Evolutionary conservation across 1,284 basidiomycete genomes (phyloP), one percentile per base, ranked within the genome.

Genomic region (Ustilago shanxiensis): DNA sequence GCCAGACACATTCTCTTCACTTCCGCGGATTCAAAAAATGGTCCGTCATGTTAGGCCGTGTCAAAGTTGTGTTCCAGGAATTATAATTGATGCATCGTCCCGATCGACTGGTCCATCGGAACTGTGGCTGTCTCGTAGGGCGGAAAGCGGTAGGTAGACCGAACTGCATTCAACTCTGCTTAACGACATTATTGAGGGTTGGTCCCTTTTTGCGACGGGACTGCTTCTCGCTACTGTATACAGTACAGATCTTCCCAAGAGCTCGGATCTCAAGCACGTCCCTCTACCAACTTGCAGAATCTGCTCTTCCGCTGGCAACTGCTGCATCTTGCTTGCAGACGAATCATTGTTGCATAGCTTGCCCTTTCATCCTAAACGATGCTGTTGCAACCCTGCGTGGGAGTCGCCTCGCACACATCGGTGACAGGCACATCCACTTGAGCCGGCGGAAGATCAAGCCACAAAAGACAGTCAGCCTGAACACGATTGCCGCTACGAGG

Each of bases 141-240:
- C 13, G 14, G 24, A 49, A 49, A 49, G 47, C 22, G 28, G 24
- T 13, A 11, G 5, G 44, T 20, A 22, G 44, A n/a, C 11, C 16
- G 8, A 45, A 37, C 35, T 37, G 35, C 35, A 37, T 7, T 16
- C 8, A 45, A 20, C 18, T 22, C 49, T n/a, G n/a, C n/a, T n/a
- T n/a, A n/a, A n/a, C n/a, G n/a, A n/a, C n/a, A n/a, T n/a, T n/a
- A 60, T 52, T 11, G 18, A 60, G 59, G 59, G 60, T 61, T 33
- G 39, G 39, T 45, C 54, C 54, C 54, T 16, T 26, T 26, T 26
- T 49, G 47, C 47, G 6, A 49, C 26, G n/a, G n/a, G n/a, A n/a
- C 29, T 24, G 31, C 41, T 58, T 22, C 39, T 35, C 26, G 2
- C 14, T 24, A 13, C 20, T 14, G 18, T n/a, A n/a, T n/a, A n/a